Evolutionary conservation across 805 yeast species (phyloP), one percentile per base, ranked within the genome.

Genomic region (Nakazawaea pomicola): DNA sequence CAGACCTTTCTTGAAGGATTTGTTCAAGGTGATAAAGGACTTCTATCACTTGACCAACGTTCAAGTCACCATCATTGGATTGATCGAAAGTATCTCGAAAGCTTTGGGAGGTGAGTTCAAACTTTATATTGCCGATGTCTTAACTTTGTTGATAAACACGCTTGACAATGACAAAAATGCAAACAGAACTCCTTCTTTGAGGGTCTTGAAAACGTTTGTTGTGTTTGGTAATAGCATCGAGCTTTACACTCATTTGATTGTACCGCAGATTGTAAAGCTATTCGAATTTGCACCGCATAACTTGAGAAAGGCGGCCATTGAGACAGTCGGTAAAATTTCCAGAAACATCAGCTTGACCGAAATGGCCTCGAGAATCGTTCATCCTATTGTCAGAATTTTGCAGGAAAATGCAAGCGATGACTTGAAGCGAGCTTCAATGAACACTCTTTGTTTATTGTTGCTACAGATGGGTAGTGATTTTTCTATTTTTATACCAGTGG

Each of bases 51-150:
- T 78, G 15, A 70, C 62, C 20, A 65, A 79, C 41, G 64, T 90
- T 35, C 95, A 90, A 54, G 80, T 80, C 3, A 83, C 90, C 0
- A 83, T 91, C 17, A 76, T 93, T 29, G 76, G 80, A 18, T 73
- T 91, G 25, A 76, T 90, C 17, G 97, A 91, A 55, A 77, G 89
- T 3, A 76, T 93, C 23, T 85, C 96, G 0, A 76, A 74, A 39
- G 89, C 97, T 0, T 65, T 93, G 37, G 95, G 88, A 43, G 95
- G 95, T 6, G 99, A 93, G 55, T 93, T 93, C 65, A 93, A 88
- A 51, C 70, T 81, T 58, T 82, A 83, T 55, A 67, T 93, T 45
- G 85, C 96, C 1, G 78, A 78, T 19, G 76, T 93, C 2, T 68
- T 93, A 31, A 86, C 93, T 0, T 64, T 86, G 31, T 69, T 93